phyloP scores from a whole-genome alignment of 2,329 filamentous ascomycete genomes.

The Curvularia lunata region DNA sequence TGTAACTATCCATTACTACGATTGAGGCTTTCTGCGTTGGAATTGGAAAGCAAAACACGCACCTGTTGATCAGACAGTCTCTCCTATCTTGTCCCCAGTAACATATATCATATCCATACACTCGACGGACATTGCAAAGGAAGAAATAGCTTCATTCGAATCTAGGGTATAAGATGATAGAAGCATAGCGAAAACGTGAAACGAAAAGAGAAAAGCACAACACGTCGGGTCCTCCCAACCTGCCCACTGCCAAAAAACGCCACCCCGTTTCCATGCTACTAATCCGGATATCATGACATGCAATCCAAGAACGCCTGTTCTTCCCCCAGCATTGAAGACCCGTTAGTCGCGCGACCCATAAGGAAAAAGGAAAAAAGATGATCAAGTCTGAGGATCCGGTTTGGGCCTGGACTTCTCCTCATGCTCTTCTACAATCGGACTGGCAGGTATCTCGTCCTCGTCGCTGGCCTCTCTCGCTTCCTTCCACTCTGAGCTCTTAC shows the following conservation, averaged over 20 bases:
- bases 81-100: not conserved
- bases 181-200: not conserved
- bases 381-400: constrained; percentile 1
- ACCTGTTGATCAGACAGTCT: not conserved
- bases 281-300: constrained; percentile 11
- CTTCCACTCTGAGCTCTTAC: constrained; percentile 48
- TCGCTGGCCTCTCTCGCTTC: constrained; percentile 41
- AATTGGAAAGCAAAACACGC: not conserved
- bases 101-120: not conserved
- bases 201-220: constrained; percentile 5
- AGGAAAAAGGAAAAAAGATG: not conserved
- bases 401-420: constrained; percentile 13
- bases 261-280: not conserved
- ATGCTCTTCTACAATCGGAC: constrained; percentile 17
- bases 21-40: not conserved
- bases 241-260: not conserved
- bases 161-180: constrained; percentile 24
- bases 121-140: not conserved
- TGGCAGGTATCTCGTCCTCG: constrained; percentile 30
- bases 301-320: constrained; percentile 1
- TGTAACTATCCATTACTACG: not conserved
- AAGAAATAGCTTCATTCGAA: constrained; percentile 16
- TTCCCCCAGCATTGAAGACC: not conserved
- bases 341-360: not conserved
- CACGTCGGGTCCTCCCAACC: not conserved